Evolutionary conservation across 805 yeast species (phyloP), one percentile per base, ranked within the genome.

Genomic region (Kregervanrija fluxuum): DNA sequence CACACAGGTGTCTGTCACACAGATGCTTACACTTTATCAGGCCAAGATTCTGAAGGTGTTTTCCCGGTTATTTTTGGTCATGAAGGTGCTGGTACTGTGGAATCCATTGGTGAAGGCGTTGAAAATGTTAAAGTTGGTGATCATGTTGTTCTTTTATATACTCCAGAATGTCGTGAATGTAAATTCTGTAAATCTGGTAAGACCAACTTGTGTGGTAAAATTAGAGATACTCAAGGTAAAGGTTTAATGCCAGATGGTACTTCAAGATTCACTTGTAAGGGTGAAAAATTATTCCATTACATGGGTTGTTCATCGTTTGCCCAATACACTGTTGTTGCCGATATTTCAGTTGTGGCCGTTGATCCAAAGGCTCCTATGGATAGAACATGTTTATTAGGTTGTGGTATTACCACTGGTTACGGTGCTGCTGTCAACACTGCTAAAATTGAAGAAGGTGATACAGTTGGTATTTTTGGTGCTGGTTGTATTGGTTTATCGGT

Each of bases 181-280:
- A 89, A 90, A 67, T 87, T 90, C 76, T 93, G 99, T 73, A 76
- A 72, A 64, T 79, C 90, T 49, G 96, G 96, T 50, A 93, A 95
- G 77, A 91, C 99, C 62, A 93, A 93, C 71, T 76, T 93, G 64
- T 93, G 99, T 74, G 87, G 93, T 51, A 76, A 95, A 57, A 91
- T 93, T 55, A 82, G 99, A 70, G 95, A 87, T 44, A 95, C 99
- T 46, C 99, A 93, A 67, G 98, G 99, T 64, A 83, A 86, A 61
- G 99, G 99, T 65, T 84, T 91, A 47, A 85, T 93, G 96, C 99
- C 99, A 50, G 99, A 93, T 64, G 99, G 98, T 15, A 91, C 99
- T 41, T 67, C 85, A 38, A 80, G 99, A 67, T 91, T 93, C 73
- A 79, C 75, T 52, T 80, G 85, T 63, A 80, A 82, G 60, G 99